Evolutionary conservation across 441 rosid genomes (phyloP), one percentile per base, ranked within the genome.

Genomic region (Erodium trifolium): DNA sequence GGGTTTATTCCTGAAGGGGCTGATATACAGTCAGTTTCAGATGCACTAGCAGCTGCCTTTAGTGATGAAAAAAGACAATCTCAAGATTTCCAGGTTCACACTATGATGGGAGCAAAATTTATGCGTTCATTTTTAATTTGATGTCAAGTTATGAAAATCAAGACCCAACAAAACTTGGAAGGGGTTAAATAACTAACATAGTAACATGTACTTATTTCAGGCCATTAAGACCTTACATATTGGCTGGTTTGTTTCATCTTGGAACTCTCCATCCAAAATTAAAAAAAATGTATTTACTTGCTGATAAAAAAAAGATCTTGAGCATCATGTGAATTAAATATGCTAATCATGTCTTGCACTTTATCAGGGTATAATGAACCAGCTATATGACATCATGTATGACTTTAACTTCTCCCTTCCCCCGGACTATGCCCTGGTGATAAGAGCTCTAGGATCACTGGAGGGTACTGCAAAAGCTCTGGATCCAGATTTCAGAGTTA

Each of bases 391-490:
- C 79, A 82, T 95, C 67, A 92, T 92, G 98, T 95, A 92, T 68
- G 98, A 87, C 69, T 92, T 90, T 78, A 84, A 89, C 78, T 88
- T 95, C 78, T 90, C 91, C 51, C 92, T 92, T 66, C 98, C 99
- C 35, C 99, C 97, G 3, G 98, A 95, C 76, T 95, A 95, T 82
- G 99, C 98, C 66, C 81, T 90, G 78, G 99, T 92, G 77, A 80
- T 90, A 79, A 83, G 99, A 84, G 93, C 98, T 7, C 95, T 90
- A 47, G 97, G 97, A 68, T 90, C 98, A 67, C 86, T 92, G 11
- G 99, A 95, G 87, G 99, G 98, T 81, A 95, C 99, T 0, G 95
- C 99, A 53, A 92, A 95, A 84, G 84, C 78, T 76, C 89, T 95
- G 35, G 97, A 90, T 76, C 96, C 99, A 68, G 88, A 87, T 74